Base-by-base conservation (phyloP, 257 asterid species). In the Penstemon newberryi region DNA sequence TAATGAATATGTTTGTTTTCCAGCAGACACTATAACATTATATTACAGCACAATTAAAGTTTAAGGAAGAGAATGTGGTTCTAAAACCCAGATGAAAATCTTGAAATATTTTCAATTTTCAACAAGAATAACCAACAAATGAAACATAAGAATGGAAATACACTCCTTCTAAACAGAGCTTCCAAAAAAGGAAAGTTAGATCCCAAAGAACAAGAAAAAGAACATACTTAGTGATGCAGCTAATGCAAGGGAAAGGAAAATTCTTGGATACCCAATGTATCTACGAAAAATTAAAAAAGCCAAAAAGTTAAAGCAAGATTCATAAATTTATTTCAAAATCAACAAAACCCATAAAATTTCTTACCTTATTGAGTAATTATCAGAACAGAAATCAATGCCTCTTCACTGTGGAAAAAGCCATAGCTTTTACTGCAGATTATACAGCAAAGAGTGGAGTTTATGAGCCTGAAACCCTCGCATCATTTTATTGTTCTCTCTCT, bases 351-450 rank as follows among this genome's bases (percentile, higher is more conserved):
- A 62, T 33, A 44, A 55, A 13, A 63, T 53, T 54, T 25, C 56
- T 60, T 44, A 83, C 84, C 86, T 79, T 66, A 63, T 53, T 15
- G 59, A 66, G 62, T 58, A 80, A 77, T 84, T 78, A 64, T 75
- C 63, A 71, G 38, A 69, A 65, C 59, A 60, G 49, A 61, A 15
- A 57, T 9, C 36, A 56, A 53, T 18, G 52, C 7, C 50, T 44
- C 19, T 12, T 42, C 65, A 37, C 15, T 10, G 33, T 13, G 50
- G 63, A 73, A 66, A 60, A 69, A 42, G 61, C 46, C 66, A 42
- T 60, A 49, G 63, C 46, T 63, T 71, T 69, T 75, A 72, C 52
- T 38, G 79, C 73, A 65, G 66, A 79, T 8, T 73, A 40, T 37
- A 54, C 70, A 66, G 75, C 74, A 59, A 78, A 65, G 56, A 59